Evolutionary conservation across 345 rosid genomes (phyloP).

Genomic region (Psidium friedrichsthalianum): DNA sequence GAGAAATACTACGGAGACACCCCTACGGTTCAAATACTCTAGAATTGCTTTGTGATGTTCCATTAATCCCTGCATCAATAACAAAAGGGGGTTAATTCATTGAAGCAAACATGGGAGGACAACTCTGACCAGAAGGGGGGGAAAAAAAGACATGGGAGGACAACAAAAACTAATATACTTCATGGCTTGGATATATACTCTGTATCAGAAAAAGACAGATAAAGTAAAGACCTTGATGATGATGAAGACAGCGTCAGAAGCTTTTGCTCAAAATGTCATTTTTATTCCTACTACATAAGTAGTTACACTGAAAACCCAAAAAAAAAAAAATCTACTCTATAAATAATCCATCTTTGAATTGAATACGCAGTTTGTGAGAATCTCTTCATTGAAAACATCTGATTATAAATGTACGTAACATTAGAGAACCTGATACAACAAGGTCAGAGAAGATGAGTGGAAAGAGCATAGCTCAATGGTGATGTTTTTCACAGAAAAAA

Average conservation of each 20-base stretch:
- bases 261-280: background rate
- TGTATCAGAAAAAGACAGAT: background rate
- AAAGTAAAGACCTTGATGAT: background rate
- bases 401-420: background rate
- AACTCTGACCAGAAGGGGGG: background rate
- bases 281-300: background rate
- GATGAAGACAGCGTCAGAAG: background rate
- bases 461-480: background rate
- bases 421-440: background rate
- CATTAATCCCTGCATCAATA: slow-evolving; percentile 58
- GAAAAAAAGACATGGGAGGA: background rate
- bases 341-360: background rate
- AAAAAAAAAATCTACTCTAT: background rate
- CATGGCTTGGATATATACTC: background rate
- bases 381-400: background rate
- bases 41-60: slow-evolving; percentile 51
- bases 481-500: background rate
- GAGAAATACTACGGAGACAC: slow-evolving; percentile 67
- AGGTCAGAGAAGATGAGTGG: background rate
- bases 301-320: background rate
- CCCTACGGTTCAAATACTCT: slow-evolving; percentile 74
- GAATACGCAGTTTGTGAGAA: background rate
- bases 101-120: background rate
- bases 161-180: background rate
- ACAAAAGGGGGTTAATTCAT: background rate